Base-by-base conservation (phyloP, 805 yeast genomes). In the Phaffomyces thermotolerans region DNA sequence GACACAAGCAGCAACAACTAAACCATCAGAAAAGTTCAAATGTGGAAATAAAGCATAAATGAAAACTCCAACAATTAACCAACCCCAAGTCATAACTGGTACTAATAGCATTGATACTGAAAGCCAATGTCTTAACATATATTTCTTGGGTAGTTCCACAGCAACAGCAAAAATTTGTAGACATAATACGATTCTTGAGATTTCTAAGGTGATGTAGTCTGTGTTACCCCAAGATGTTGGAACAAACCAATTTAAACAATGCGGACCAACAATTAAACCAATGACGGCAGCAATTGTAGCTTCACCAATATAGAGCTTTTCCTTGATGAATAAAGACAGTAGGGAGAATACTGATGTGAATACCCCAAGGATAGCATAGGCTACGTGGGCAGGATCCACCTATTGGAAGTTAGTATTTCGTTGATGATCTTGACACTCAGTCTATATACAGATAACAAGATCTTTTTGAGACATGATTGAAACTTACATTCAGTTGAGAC, bases 161-260 rank as follows among this genome's bases (percentile, higher is more conserved):
- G 96, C 95, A 18, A 87, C 95, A 9, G 96, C 96, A 56, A 89
- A 91, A 53, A 89, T 86, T 67, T 89, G 96, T 42, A 89, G 76
- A 58, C 91, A 81, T 54, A 89, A 67, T 4, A 88, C 91, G 14
- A 89, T 76, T 42, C 96, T 73, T 44, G 91, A 81, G 14, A 90
- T 70, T 57, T 89, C 97, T 50, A 88, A 67, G 0, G 96, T 89
- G 50, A 90, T 78, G 42, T 72, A 71, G 60, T 90, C 96, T 1
- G 85, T 64, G 57, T 88, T 82, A 1, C 95, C 95, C 97, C 97
- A 89, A 6, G 74, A 66, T 8, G 76, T 62, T 3, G 97, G 97
- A 45, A 81, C 63, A 57, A 89, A 85, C 95, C 96, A 86, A 45
- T 79, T 66, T 30, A 88, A 65, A 56, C 87, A 83, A 55, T 84